Conservation (phyloP, 208 protist species). For the Histomonas meleagridis region DNA sequence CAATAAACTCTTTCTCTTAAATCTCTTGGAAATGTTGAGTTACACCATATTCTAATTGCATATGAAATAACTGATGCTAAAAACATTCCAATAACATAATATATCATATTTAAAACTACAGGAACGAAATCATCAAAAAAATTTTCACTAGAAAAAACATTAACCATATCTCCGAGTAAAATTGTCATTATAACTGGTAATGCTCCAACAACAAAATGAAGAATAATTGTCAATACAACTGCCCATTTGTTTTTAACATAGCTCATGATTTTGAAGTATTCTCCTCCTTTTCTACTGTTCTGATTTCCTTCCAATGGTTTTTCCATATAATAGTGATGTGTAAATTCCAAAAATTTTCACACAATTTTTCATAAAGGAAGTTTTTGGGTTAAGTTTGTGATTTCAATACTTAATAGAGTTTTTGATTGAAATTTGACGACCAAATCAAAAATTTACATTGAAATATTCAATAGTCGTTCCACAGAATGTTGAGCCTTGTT, state of each 20-base stretch:
- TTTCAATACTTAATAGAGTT: no score
- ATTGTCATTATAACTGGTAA: background rate
- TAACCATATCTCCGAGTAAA: background rate
- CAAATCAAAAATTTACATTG: no score
- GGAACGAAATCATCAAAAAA: background rate
- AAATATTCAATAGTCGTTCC: no score
- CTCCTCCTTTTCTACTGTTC: background rate
- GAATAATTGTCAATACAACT: background rate
- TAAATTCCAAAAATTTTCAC: no score
- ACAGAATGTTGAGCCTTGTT: no score
- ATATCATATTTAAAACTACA: background rate
- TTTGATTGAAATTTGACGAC: no score
- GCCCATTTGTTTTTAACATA: background rate
- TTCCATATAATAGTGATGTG: no score
- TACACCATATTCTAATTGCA: background rate
- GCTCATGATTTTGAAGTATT: background rate
- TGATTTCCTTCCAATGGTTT: background rate
- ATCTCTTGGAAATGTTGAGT: background rate
- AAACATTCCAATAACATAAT: background rate
- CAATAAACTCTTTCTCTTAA: background rate
- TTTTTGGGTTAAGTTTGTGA: no score
- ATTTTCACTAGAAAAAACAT: no score
- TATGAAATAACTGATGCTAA: background rate
- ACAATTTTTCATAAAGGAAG: no score
- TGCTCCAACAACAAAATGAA: background rate